Conservation (phyloP, 495 filamentous ascomycete species). For the Neurospora sp. region DNA sequence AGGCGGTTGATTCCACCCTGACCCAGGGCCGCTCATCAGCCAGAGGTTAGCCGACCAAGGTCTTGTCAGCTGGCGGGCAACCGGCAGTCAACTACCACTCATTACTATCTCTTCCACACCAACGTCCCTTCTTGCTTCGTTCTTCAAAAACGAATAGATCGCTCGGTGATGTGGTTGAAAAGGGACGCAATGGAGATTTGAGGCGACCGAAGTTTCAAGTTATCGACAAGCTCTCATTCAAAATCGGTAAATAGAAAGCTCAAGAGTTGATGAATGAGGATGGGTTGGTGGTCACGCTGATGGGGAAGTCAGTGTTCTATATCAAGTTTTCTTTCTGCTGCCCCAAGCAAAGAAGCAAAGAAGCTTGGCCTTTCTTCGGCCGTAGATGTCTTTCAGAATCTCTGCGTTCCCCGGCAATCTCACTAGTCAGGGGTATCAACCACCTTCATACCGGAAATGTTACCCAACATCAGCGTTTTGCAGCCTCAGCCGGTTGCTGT, state of each 20-base stretch:
- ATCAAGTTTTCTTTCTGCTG: background rate
- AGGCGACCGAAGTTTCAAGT: background rate
- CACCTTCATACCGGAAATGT: background rate
- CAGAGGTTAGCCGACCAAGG: background rate
- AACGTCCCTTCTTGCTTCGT: background rate
- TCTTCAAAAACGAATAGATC: background rate
- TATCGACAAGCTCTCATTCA: background rate
- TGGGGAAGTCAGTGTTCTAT: background rate
- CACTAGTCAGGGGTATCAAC: background rate
- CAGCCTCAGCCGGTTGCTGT: background rate
- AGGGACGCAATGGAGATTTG: background rate
- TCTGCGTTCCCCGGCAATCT: background rate
- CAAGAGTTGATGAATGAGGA: background rate
- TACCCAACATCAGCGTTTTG: background rate
- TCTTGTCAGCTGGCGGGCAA: background rate
- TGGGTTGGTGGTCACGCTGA: background rate
- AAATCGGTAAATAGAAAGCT: background rate
- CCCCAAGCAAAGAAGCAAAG: background rate
- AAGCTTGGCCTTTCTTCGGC: background rate
- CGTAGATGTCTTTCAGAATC: background rate
- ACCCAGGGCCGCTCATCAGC: background rate
- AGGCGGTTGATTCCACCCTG: background rate
- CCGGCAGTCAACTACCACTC: background rate
- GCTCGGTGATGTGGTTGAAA: background rate
- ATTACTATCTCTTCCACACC: background rate